A percentile compares a stretch with the other conserved stretches of the same genome.
phyloP scores from a whole-genome alignment of 495 filamentous ascomycete species.

The Cercophora scortea region DNA sequence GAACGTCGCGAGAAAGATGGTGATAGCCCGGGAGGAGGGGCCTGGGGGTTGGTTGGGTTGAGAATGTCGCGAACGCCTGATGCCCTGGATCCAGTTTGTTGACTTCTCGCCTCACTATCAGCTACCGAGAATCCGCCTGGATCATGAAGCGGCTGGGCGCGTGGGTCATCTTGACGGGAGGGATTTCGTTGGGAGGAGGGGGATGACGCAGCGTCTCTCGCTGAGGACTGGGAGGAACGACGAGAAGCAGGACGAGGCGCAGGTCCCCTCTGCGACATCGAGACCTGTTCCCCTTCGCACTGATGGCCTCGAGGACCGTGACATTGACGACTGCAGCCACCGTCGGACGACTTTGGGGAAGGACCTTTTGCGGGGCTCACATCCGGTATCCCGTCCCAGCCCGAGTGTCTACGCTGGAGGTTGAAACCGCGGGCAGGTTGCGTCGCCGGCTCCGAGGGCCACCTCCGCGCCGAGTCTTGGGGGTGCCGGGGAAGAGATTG shows the following conservation, averaged over 20 bases:
- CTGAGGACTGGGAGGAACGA: constrained; percentile 22
- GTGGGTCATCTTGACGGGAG: constrained; percentile 16
- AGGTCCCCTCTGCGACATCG: constrained; percentile 52
- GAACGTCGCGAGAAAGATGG: constrained; percentile 9
- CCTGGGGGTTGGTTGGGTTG: constrained; percentile 35
- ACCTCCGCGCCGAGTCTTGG: constrained; percentile 18
- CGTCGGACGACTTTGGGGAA: constrained; percentile 8
- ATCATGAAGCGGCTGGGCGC: constrained; percentile 21
- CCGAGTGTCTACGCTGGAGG: constrained; percentile 8
- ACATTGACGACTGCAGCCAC: constrained; percentile 42
- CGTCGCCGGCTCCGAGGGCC: constrained; percentile 13
- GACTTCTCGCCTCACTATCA: constrained; percentile 24
- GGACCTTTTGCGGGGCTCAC: constrained; percentile 16
- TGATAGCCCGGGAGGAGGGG: constrained; percentile 10
- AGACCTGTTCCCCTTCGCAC: constrained; percentile 50
- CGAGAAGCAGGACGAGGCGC: constrained; percentile 40
- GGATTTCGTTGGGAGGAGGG: constrained; percentile 14
- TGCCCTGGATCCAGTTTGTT: constrained; percentile 30
- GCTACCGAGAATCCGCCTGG: constrained; percentile 14
- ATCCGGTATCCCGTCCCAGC: constrained; percentile 25
- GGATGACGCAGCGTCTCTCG: constrained; percentile 17
- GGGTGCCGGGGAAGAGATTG: constrained; percentile 16
- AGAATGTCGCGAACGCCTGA: constrained; percentile 45
- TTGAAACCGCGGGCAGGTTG: constrained; percentile 7
- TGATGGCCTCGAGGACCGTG: constrained; percentile 37